Conservation (phyloP, 345 rosid species). For the Cardamine resedifolia region DNA sequence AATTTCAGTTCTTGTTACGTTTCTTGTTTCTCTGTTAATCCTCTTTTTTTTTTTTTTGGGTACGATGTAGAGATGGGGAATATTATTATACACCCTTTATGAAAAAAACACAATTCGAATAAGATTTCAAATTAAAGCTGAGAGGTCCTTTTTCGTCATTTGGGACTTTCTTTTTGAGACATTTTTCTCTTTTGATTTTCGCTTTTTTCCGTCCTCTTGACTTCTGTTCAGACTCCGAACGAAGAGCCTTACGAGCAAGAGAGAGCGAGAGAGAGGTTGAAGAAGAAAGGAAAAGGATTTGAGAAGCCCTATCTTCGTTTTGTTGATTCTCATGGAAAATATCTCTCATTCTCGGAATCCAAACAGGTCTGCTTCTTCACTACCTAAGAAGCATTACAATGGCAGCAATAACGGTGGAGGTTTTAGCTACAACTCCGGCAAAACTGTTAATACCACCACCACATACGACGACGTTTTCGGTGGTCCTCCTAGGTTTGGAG, state of each 20-base stretch:
- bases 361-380: constrained; percentile 35
- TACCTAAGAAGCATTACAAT: constrained; percentile 41
- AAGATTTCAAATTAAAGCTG: constrained; percentile 34
- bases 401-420: constrained; percentile 16
- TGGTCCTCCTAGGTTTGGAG: constrained; percentile 60
- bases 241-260: constrained; percentile 10
- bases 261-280: constrained; percentile 22
- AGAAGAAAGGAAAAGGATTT: constrained; percentile 12
- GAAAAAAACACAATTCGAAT: background rate
- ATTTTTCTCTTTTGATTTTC: constrained; percentile 25
- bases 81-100: background rate
- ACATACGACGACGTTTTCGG: constrained; percentile 80
- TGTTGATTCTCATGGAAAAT: constrained; percentile 57
- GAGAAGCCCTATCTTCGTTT: constrained; percentile 33
- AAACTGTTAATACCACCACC: constrained; percentile 31
- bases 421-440: constrained; percentile 32
- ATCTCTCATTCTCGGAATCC: constrained; percentile 56
- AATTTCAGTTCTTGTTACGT: background rate
- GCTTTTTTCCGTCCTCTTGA: constrained; percentile 24
- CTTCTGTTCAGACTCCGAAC: constrained; percentile 34
- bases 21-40: background rate
- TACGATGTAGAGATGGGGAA: constrained; percentile 19
- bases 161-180: constrained; percentile 20
- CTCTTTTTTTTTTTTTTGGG: background rate
- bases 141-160: constrained; percentile 36